Conservation (phyloP, 495 filamentous ascomycete species). For the Trichocladium antarcticum region DNA sequence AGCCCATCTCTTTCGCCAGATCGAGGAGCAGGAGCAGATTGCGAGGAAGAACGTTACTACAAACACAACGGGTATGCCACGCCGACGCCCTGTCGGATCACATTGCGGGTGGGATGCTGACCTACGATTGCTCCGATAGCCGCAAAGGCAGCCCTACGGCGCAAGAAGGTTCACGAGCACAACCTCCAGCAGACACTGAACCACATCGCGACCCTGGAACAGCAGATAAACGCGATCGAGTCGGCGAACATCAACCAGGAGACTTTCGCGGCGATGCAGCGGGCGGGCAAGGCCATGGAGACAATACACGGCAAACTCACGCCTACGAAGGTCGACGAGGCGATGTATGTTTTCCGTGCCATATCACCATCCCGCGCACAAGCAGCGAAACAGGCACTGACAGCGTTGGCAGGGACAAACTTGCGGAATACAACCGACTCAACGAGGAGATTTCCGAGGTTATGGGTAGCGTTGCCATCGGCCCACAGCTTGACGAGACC, state of each 20-base stretch:
- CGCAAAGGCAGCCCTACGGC: slow-evolving; percentile 80
- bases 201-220: slow-evolving; percentile 84
- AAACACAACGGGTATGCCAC: slow-evolving; percentile 75
- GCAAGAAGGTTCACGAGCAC: slow-evolving; percentile 89
- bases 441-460: slow-evolving; percentile 83
- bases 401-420: slow-evolving; percentile 59
- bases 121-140: slow-evolving; percentile 39
- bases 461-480: slow-evolving; percentile 61
- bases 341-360: slow-evolving; percentile 58
- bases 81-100: not conserved
- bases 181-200: slow-evolving; percentile 78
- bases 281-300: slow-evolving; percentile 78
- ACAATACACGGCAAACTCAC: slow-evolving; percentile 82
- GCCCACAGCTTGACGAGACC: slow-evolving; percentile 68
- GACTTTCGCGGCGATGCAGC: slow-evolving; percentile 88
- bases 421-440: slow-evolving; percentile 83
- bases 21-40: slow-evolving; percentile 82
- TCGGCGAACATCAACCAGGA: slow-evolving; percentile 97
- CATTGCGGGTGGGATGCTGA: slow-evolving; percentile 14
- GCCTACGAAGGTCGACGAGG: slow-evolving; percentile 84
- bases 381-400: slow-evolving; percentile 12
- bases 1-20: slow-evolving; percentile 78
- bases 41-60: slow-evolving; percentile 82
- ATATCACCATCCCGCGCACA: not conserved
- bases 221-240: slow-evolving; percentile 94